Conservation (phyloP, 805 yeast genomes). For the Candida loeiensis region DNA sequence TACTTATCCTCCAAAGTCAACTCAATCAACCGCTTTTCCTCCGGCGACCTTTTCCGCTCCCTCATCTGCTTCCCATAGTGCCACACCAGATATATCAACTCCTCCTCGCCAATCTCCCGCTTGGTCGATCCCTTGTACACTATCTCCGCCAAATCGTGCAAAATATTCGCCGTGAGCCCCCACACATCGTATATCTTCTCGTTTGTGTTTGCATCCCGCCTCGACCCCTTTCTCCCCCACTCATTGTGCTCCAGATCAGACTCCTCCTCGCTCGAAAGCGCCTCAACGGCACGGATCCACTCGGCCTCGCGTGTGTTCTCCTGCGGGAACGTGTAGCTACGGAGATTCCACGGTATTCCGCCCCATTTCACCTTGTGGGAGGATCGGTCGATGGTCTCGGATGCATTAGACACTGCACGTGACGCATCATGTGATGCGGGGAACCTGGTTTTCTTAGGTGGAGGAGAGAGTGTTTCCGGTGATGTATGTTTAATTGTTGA, state of each 20-base stretch:
- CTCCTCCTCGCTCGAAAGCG: conserved; percentile 52
- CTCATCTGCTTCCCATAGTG: conserved; percentile 54
- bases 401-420: too few species aligned
- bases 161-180: conserved; percentile 79
- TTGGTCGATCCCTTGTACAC: conserved; percentile 28
- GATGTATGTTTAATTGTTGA: too few species aligned
- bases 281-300: conserved; percentile 59
- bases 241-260: conserved; percentile 31
- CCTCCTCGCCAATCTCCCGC: conserved; percentile 57
- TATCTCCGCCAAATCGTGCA: conserved; percentile 66
- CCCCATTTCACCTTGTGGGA: conserved; percentile 58
- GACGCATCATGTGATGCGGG: too few species aligned
- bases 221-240: conserved; percentile 41
- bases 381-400: conserved; percentile 32
- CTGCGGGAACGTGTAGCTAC: conserved; percentile 60
- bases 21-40: conserved; percentile 52
- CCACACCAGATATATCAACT: conserved; percentile 54
- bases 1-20: conserved; percentile 22
- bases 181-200: conserved; percentile 64
- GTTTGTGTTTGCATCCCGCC: conserved; percentile 37
- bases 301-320: conserved; percentile 50
- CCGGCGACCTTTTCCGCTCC: conserved; percentile 43
- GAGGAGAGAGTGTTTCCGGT: too few species aligned
- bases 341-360: conserved; percentile 61
- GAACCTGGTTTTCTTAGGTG: too few species aligned